Conservation (phyloP, 2,329 filamentous ascomycete genomes). For the Fusarium sublunatum region DNA sequence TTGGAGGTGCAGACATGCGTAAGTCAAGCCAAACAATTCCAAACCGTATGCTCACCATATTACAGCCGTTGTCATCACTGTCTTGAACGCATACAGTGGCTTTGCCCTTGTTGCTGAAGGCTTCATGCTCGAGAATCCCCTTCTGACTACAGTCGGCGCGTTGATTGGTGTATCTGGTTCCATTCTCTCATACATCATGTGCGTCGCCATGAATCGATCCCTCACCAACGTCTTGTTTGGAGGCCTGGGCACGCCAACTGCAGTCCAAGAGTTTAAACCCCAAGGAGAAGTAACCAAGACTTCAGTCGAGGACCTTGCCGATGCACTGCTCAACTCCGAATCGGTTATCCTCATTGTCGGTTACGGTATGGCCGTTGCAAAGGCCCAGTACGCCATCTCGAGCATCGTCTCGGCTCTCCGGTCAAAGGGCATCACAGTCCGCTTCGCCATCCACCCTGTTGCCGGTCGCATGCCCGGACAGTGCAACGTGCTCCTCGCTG, state of each 20-base stretch:
- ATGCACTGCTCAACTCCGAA: conserved; percentile 79
- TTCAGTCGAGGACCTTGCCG: conserved; percentile 82
- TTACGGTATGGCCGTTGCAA: conserved; percentile 94
- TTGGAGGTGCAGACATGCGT: conserved; percentile 94
- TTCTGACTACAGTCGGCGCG: conserved; percentile 86
- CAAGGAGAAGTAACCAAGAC: conserved; percentile 84
- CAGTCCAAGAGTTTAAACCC: conserved; percentile 74
- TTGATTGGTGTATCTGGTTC: conserved; percentile 90
- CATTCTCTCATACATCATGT: conserved; percentile 88
- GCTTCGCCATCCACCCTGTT: conserved; percentile 91
- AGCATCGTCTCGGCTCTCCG: conserved; percentile 82
- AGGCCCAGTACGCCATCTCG: conserved; percentile 90
- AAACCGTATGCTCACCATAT: conserved; percentile 17
- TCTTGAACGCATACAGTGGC: conserved; percentile 89
- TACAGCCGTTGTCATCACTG: conserved; percentile 82
- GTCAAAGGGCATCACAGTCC: conserved; percentile 80
- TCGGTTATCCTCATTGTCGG: conserved; percentile 91
- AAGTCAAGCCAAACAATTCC: conserved; percentile 35
- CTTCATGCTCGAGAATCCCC: conserved; percentile 88
- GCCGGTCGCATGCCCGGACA: conserved; percentile 93
- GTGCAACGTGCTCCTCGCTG: conserved; percentile 89
- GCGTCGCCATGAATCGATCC: conserved; percentile 90
- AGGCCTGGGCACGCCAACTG: conserved; percentile 74
- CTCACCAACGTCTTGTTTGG: conserved; percentile 92
- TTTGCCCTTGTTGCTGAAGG: conserved; percentile 92